Evolutionary conservation across 2,329 filamentous ascomycete genomes (phyloP).

Genomic region (Aspergillus unguis): DNA sequence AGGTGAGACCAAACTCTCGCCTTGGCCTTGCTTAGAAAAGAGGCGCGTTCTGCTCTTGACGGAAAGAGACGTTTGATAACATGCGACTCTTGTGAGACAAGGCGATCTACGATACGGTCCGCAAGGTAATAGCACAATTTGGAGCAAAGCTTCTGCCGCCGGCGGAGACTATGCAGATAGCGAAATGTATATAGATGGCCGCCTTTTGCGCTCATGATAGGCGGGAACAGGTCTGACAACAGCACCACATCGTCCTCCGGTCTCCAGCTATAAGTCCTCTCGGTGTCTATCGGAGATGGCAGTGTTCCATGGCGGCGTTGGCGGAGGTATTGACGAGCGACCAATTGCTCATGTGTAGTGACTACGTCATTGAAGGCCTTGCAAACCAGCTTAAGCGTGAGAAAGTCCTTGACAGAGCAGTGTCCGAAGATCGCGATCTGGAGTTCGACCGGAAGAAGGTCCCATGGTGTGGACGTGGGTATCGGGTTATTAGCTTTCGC

Average conservation of each 20-base stretch:
- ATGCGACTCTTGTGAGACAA: slow-evolving; percentile 30
- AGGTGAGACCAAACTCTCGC: slow-evolving; percentile 38
- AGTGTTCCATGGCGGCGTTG: slow-evolving; percentile 42
- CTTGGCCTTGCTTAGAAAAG: slow-evolving; percentile 33
- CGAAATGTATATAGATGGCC: slow-evolving; percentile 41
- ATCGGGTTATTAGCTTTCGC: slow-evolving; percentile 23
- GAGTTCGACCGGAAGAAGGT: slow-evolving; percentile 40
- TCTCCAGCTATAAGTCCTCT: slow-evolving; percentile 38
- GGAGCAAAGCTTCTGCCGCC: slow-evolving; percentile 39
- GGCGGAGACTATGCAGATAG: slow-evolving; percentile 38
- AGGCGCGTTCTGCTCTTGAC: slow-evolving; percentile 33
- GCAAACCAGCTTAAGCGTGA: slow-evolving; percentile 39
- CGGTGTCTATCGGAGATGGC: slow-evolving; percentile 36
- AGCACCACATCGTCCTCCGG: slow-evolving; percentile 44
- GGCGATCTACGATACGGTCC: slow-evolving; percentile 41
- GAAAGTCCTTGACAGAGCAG: slow-evolving; percentile 38
- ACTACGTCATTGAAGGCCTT: slow-evolving; percentile 37
- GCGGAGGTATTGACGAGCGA: slow-evolving; percentile 42
- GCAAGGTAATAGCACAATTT: slow-evolving; percentile 41
- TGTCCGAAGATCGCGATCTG: slow-evolving; percentile 41
- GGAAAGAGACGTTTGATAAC: slow-evolving; percentile 33
- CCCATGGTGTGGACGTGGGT: slow-evolving; percentile 36
- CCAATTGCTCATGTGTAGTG: slow-evolving; percentile 36
- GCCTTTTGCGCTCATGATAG: slow-evolving; percentile 33
- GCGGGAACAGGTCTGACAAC: slow-evolving; percentile 43